Conservation (phyloP, 257 asterid species). For the Salvia rosmarinus region DNA sequence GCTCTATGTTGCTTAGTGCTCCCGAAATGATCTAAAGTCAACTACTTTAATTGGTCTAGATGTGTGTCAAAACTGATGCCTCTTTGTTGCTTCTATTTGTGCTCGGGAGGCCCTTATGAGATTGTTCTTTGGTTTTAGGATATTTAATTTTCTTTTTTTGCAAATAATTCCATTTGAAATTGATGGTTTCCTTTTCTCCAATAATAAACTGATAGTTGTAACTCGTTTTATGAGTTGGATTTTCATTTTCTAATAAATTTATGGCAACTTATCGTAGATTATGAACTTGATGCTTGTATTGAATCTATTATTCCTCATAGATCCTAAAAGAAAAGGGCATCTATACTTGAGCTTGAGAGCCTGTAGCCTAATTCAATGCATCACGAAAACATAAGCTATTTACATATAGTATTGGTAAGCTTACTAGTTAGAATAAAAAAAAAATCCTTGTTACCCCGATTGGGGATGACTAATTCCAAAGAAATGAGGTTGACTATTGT, state of each 20-base stretch:
- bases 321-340: neutral
- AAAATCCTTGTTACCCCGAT: neutral
- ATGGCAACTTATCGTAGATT: conserved; percentile 6
- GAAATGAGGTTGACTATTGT: conserved; percentile 10
- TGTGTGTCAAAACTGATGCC: conserved; percentile 3
- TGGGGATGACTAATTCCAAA: neutral
- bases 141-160: neutral
- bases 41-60: conserved; percentile 7
- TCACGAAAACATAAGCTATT: neutral
- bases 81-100: conserved; percentile 10
- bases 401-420: neutral
- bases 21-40: neutral
- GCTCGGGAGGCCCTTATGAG: conserved; percentile 7
- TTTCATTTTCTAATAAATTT: conserved; percentile 10
- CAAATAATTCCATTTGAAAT: neutral
- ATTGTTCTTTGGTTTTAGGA: conserved; percentile 5
- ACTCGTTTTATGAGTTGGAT: neutral
- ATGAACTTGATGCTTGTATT: neutral
- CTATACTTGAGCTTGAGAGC: conserved; percentile 13
- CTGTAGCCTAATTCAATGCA: neutral
- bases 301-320: conserved; percentile 9
- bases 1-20: conserved; percentile 3
- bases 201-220: conserved; percentile 26
- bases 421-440: conserved; percentile 11
- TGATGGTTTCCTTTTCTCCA: conserved; percentile 2